Conservation (phyloP, 768 basidiomycete species). For the Coprinopsis sp. region DNA sequence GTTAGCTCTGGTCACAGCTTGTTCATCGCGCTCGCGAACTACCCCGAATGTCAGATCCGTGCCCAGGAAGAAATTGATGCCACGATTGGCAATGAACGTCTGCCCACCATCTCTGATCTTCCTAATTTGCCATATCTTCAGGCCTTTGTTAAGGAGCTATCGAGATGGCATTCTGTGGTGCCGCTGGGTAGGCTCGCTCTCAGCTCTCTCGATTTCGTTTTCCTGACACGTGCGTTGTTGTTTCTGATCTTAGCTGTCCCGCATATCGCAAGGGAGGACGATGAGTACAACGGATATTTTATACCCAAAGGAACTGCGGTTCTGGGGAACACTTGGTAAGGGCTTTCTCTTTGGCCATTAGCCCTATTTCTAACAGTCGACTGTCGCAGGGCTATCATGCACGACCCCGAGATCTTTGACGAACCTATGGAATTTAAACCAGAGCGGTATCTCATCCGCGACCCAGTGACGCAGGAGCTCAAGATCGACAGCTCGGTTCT, state of each 20-base stretch:
- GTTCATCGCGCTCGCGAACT: not conserved
- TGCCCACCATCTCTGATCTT: not conserved
- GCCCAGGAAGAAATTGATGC: conserved; percentile 3
- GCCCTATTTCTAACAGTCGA: not conserved
- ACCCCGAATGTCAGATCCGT: not conserved
- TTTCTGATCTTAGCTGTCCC: too few relatives aligned
- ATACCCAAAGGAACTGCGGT: conserved; percentile 9
- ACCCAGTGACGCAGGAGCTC: conserved; percentile 14
- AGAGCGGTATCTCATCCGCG: conserved; percentile 23
- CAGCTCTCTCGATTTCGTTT: not conserved
- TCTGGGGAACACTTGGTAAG: conserved; percentile 5
- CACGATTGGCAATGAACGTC: not conserved
- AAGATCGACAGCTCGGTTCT: conserved; percentile 10
- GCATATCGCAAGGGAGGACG: conserved; percentile 8
- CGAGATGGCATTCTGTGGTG: conserved; percentile 4
- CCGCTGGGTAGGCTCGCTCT: conserved; percentile 6
- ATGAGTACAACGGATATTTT: conserved; percentile 12
- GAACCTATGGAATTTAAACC: conserved; percentile 31
- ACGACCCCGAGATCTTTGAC: conserved; percentile 25
- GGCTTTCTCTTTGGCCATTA: too few relatives aligned
- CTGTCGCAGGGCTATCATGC: conserved; percentile 17
- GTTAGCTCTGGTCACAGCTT: not conserved
- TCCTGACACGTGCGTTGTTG: not conserved
- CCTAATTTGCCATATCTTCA: not conserved
- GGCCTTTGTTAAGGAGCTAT: conserved; percentile 7